A percentile compares a stretch with the other conserved stretches of the same genome.
Evolutionary conservation across 495 filamentous ascomycete species (phyloP).

Genomic region (Mycothermus thermophilus): DNA sequence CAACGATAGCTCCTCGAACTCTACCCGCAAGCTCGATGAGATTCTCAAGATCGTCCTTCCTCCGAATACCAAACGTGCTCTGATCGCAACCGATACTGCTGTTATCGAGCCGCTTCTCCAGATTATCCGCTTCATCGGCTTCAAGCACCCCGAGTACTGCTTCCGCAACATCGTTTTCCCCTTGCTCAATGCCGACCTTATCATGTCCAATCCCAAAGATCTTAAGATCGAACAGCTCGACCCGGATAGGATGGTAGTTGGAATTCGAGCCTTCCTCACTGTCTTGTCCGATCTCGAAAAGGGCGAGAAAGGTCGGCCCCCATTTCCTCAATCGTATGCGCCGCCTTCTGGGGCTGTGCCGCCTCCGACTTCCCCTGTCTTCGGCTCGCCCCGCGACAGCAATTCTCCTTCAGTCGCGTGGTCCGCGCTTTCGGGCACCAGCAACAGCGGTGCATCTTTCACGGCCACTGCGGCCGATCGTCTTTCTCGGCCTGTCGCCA

Average conservation of each 20-base stretch:
- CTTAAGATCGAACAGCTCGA: slow-evolving; percentile 85
- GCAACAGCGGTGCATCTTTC: too few relatives aligned
- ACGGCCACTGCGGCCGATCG: too few relatives aligned
- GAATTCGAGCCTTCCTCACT: slow-evolving; percentile 81
- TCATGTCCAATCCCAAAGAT: slow-evolving; percentile 56
- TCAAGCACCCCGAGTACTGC: slow-evolving; percentile 82
- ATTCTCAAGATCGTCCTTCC: slow-evolving; percentile 66
- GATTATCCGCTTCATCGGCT: slow-evolving; percentile 88
- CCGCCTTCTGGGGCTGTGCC: slow-evolving; percentile 26
- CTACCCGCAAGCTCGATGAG: slow-evolving; percentile 72
- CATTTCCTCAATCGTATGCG: slow-evolving; percentile 57
- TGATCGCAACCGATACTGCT: slow-evolving; percentile 63
- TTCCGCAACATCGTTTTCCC: slow-evolving; percentile 89
- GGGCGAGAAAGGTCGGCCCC: slow-evolving; percentile 60
- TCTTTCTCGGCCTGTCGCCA: slow-evolving; percentile 61
- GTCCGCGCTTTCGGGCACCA: slow-evolving; percentile 13
- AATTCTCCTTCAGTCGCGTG: slow-evolving; percentile 19
- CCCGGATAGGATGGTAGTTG: slow-evolving; percentile 90
- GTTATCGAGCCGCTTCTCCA: slow-evolving; percentile 84
- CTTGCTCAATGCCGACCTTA: slow-evolving; percentile 80
- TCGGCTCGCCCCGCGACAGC: slow-evolving; percentile 27
- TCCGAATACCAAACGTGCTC: slow-evolving; percentile 54
- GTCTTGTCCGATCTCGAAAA: slow-evolving; percentile 93
- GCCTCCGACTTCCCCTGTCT: slow-evolving; percentile 38
- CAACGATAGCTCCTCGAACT: slow-evolving; percentile 50